Base-by-base conservation (phyloP, 306 rosid species). In the Quercus aquifolioides region DNA sequence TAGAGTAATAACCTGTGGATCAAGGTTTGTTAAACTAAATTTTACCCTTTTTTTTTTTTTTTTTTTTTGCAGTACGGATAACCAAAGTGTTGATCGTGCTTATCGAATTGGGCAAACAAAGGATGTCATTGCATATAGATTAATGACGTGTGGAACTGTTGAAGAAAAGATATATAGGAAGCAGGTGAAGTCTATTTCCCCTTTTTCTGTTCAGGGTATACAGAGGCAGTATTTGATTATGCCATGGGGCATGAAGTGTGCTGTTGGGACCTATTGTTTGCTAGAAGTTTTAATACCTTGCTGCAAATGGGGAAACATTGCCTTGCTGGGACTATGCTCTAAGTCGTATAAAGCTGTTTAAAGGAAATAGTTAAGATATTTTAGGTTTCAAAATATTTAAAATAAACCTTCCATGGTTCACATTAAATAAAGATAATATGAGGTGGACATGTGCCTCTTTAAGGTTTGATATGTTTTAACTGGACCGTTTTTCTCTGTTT, bases 61-160 rank as follows among this genome's bases (percentile, higher is more conserved):
- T n/a, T n/a, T n/a, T 79, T 84, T 81, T 26, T 60, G 88, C 91
- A 95, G 98, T 87, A 95, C 88, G 79, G 98, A 95, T 88, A 92
- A 86, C 78, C 98, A 95, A 83, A 95, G 99, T 74, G 99, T 95
- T 73, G 99, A 95, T 81, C 98, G 97, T 41, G 99, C 98, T 57
- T 95, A 95, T 84, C 92, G 99, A 57, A 95, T 95, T 77, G 99
- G 99, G 23, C 99, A 94, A 81, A 90, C 35, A 71, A 92, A 92
- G 89, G 92, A 92, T 90, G 98, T 92, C 71, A 46, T 94, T 81
- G 97, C 92, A 7, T 94, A 94, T 77, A 92, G 97, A 81, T 63
- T 94, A 81, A 94, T 94, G 98, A 94, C 98, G 4, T 87, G 97
- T 11, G 98, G 97, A 69, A 94, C 98, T 82, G 98, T 94, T 76